Conservation (phyloP, 306 rosid genomes). For the Cucurbita pepo region DNA sequence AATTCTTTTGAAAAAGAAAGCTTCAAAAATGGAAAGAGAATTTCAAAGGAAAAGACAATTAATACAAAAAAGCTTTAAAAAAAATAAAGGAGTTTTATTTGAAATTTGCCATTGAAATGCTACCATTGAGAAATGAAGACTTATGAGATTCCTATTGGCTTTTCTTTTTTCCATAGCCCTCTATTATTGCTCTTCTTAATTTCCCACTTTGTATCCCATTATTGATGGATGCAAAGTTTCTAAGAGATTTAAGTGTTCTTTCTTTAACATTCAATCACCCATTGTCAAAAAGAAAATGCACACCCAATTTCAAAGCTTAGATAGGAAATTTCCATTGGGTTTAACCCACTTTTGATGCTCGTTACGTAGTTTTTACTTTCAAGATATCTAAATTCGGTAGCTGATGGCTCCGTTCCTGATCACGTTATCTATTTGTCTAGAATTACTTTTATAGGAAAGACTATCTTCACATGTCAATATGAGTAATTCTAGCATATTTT, state of each 20-base stretch:
- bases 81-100: slow-evolving; percentile 9
- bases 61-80: not conserved
- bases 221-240: not conserved
- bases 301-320: not conserved
- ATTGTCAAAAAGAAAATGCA: not conserved
- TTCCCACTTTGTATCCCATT: not conserved
- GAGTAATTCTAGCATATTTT: no score
- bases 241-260: not conserved
- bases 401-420: no score
- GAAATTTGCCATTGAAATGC: not conserved
- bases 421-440: no score
- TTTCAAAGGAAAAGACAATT: slow-evolving; percentile 9
- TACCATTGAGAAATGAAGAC: slow-evolving; percentile 31
- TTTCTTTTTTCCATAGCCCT: slow-evolving; percentile 1
- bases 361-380: no score
- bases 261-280: not conserved
- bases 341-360: not conserved
- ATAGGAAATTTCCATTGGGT: not conserved
- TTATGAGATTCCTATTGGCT: slow-evolving; percentile 39
- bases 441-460: no score
- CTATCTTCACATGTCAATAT: no score
- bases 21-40: slow-evolving; percentile 11
- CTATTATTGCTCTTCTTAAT: slow-evolving; percentile 39
- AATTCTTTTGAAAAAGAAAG: slow-evolving; percentile 31
- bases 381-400: no score